Percentiles rank a stretch among this genome's conserved stretches.
Conservation (phyloP, 495 filamentous ascomycete genomes). For the Pseudoneurospora amorphoporcata region DNA sequence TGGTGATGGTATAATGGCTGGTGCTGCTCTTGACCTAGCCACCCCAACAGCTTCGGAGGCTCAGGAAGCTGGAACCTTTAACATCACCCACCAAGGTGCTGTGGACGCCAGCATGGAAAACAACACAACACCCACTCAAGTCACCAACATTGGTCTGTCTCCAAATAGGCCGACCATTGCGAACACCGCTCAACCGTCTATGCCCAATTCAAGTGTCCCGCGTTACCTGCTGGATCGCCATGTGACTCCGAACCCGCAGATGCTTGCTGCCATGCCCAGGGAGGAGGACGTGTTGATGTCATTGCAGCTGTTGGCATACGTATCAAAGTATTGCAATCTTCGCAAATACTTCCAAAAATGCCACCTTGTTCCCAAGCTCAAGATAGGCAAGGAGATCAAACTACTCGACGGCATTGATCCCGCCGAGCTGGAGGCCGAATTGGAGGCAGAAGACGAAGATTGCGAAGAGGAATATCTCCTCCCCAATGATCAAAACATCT, state of each 20-base stretch:
- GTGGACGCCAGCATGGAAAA: slow-evolving; percentile 85
- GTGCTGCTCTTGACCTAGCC: slow-evolving; percentile 60
- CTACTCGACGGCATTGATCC: slow-evolving; percentile 60
- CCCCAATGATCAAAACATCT: slow-evolving; percentile 93
- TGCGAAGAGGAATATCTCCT: slow-evolving; percentile 83
- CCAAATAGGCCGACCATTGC: slow-evolving; percentile 63
- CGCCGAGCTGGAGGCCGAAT: slow-evolving; percentile 23
- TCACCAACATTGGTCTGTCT: slow-evolving; percentile 60
- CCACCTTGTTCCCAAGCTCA: slow-evolving; percentile 85
- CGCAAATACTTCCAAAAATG: slow-evolving; percentile 90
- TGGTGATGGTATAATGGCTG: slow-evolving; percentile 66
- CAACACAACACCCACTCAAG: slow-evolving; percentile 33
- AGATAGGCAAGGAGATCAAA: slow-evolving; percentile 75
- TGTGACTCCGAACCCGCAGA: slow-evolving; percentile 51
- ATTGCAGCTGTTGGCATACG: slow-evolving; percentile 92
- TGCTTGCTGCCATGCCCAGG: slow-evolving; percentile 79
- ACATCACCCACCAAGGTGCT: slow-evolving; percentile 84
- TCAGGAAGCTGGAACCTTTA: slow-evolving; percentile 81
- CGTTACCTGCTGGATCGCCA: slow-evolving; percentile 67
- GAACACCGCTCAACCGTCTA: slow-evolving; percentile 59
- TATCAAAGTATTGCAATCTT: slow-evolving; percentile 97
- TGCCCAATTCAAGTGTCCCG: slow-evolving; percentile 54
- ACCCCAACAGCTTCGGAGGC: slow-evolving; percentile 72
- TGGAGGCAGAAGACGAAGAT: slow-evolving; percentile 43
- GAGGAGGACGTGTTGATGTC: slow-evolving; percentile 98